Percentiles rank a stretch among this genome's conserved stretches.
phyloP scores from a whole-genome alignment of 2,329 filamentous ascomycete species.

The Fusarium sarcochroum region DNA sequence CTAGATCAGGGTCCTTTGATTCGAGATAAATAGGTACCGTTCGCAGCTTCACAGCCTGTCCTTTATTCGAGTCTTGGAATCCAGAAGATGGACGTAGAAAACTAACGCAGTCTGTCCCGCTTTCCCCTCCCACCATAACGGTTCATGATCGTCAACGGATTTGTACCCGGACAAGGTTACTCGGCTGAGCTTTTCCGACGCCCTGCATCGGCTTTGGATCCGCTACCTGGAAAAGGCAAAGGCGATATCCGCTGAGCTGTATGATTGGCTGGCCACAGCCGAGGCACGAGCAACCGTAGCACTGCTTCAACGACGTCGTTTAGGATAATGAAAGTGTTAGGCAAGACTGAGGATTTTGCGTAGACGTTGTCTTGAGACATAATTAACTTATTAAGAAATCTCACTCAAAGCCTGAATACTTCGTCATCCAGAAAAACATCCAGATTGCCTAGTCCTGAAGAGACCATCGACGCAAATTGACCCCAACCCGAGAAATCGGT shows the following conservation, averaged over 20 bases:
- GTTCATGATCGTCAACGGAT: slow-evolving; percentile 2
- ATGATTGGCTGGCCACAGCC: neutral
- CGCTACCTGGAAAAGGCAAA: slow-evolving; percentile 23
- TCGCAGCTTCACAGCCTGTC: neutral
- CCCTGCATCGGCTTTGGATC: slow-evolving; percentile 9
- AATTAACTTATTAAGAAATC: neutral
- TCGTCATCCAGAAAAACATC: slow-evolving; percentile 45
- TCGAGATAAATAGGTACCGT: slow-evolving; percentile 1
- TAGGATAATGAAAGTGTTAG: no score
- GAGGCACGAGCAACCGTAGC: neutral
- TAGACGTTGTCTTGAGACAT: neutral
- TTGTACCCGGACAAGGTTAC: slow-evolving; percentile 3
- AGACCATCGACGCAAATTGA: slow-evolving; percentile 47
- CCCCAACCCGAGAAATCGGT: slow-evolving; percentile 42
- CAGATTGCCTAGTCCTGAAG: slow-evolving; percentile 45
- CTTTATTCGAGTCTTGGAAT: neutral
- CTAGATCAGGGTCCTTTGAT: neutral
- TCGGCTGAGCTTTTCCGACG: slow-evolving; percentile 20
- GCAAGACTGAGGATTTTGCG: neutral
- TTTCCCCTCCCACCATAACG: slow-evolving; percentile 12
- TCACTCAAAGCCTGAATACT: slow-evolving; percentile 24
- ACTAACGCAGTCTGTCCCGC: slow-evolving; percentile 2
- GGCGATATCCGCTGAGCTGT: slow-evolving; percentile 5
- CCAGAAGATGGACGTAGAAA: slow-evolving; percentile 3
- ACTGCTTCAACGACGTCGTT: neutral